Evolutionary conservation across 306 rosid genomes (phyloP).

Genomic region (Crataegus laevigata): DNA sequence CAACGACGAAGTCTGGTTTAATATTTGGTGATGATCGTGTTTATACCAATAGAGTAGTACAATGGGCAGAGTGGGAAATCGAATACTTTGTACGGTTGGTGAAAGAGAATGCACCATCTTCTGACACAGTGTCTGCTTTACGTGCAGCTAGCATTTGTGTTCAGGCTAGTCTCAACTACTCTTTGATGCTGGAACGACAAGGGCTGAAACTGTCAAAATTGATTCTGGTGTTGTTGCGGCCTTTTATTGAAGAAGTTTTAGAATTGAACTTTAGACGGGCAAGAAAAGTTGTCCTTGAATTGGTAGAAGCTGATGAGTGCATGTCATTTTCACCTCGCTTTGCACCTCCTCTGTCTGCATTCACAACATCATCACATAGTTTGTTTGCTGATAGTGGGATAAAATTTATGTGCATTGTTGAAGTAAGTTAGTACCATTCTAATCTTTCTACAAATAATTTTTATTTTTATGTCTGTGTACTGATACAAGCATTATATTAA

Average conservation of each 20-base stretch:
- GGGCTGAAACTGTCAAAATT: constrained; percentile 85
- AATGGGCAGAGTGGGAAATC: constrained; percentile 98
- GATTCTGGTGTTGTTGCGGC: constrained; percentile 72
- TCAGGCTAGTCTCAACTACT: constrained; percentile 83
- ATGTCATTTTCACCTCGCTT: constrained; percentile 53
- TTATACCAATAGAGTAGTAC: constrained; percentile 83
- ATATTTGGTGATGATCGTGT: constrained; percentile 87
- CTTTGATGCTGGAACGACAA: constrained; percentile 66
- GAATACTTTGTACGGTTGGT: constrained; percentile 81
- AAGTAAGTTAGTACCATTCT: constrained; percentile 53
- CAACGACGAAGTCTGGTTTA: constrained; percentile 67
- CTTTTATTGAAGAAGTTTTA: constrained; percentile 87
- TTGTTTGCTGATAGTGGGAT: constrained; percentile 71
- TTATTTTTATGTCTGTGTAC: neutral
- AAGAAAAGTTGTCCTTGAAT: constrained; percentile 65
- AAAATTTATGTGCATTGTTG: constrained; percentile 68
- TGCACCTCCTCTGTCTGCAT: constrained; percentile 65
- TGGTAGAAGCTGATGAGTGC: constrained; percentile 59
- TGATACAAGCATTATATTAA: neutral
- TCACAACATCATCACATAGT: constrained; percentile 49
- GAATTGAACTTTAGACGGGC: constrained; percentile 91
- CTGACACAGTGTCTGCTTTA: constrained; percentile 70
- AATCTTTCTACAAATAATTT: constrained; percentile 8
- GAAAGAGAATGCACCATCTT: constrained; percentile 79
- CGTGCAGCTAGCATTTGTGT: constrained; percentile 73